Percentiles rank a stretch among this genome's conserved stretches.
Conservation (phyloP, 768 basidiomycete genomes). For the Boletus huronensis region DNA sequence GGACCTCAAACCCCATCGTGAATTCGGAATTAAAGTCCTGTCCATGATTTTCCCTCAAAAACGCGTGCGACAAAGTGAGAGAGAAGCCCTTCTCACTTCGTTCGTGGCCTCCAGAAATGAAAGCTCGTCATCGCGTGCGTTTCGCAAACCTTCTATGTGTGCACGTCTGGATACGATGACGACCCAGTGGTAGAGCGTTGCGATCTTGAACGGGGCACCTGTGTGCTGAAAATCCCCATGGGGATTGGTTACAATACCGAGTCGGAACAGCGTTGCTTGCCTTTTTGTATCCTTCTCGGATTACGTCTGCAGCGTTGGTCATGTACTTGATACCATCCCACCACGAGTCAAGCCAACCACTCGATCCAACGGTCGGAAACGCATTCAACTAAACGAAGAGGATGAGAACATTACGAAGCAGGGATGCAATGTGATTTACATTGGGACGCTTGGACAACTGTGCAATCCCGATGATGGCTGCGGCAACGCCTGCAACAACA, state of each 20-base stretch:
- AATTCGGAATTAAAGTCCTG: slow-evolving; percentile 37
- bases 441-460: not conserved
- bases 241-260: no score
- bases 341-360: slow-evolving; percentile 27
- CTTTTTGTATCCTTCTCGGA: slow-evolving; percentile 32
- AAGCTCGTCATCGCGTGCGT: slow-evolving; percentile 36
- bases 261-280: slow-evolving; percentile 5
- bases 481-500: not conserved
- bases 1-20: slow-evolving; percentile 32
- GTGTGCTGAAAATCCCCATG: slow-evolving; percentile 20
- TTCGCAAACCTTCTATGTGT: slow-evolving; percentile 38
- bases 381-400: slow-evolving; percentile 18
- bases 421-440: not conserved
- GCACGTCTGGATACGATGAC: slow-evolving; percentile 33
- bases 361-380: slow-evolving; percentile 30
- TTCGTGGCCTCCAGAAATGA: slow-evolving; percentile 30
- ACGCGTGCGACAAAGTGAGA: no score
- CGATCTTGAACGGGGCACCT: slow-evolving; percentile 29
- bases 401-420: not conserved
- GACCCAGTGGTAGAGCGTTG: slow-evolving; percentile 33
- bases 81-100: slow-evolving; percentile 28
- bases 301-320: slow-evolving; percentile 14
- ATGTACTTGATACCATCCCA: slow-evolving; percentile 17
- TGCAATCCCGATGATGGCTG: not conserved
- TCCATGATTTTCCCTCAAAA: not conserved